phyloP scores from a whole-genome alignment of 345 rosid genomes.

The Sonneratia caseolaris region DNA sequence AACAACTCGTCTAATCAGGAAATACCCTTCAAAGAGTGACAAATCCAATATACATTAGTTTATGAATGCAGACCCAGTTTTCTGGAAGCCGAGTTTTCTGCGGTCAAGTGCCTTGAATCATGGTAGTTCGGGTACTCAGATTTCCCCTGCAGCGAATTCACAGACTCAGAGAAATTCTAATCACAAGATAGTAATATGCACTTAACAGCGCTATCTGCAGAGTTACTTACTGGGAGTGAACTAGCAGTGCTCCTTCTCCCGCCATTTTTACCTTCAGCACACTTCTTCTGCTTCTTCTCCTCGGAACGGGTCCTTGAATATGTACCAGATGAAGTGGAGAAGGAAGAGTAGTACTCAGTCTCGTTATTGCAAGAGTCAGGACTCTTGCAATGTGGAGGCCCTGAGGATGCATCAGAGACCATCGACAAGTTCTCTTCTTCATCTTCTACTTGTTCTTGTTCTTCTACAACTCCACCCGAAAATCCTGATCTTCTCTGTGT shows the following conservation, averaged over 20 bases:
- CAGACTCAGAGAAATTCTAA: background rate
- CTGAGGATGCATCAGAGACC: conserved; percentile 94
- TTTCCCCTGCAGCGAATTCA: conserved; percentile 1
- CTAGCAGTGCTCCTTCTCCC: conserved; percentile 1
- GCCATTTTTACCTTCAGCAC: conserved; percentile 17
- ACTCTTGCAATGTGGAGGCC: conserved; percentile 42
- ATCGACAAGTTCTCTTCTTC: conserved; percentile 58
- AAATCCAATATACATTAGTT: background rate
- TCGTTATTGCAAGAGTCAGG: conserved; percentile 26
- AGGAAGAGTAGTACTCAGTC: conserved; percentile 17
- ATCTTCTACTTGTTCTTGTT: conserved; percentile 33
- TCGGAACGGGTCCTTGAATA: background rate
- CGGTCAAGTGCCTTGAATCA: background rate
- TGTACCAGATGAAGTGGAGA: conserved; percentile 4
- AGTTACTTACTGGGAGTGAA: conserved; percentile 1
- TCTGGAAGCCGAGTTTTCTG: conserved; percentile 6
- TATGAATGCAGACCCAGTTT: conserved; percentile 4
- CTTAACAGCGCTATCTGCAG: background rate
- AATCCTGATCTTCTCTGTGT: conserved; percentile 9
- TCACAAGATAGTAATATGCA: background rate
- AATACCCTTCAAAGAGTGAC: background rate
- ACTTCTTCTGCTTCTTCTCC: conserved; percentile 14
- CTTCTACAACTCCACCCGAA: conserved; percentile 7
- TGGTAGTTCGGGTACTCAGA: background rate
- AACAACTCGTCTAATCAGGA: background rate